Evolutionary conservation across 352 stramenopile species (phyloP).

Genomic region (Phytophthora kernoviae): DNA sequence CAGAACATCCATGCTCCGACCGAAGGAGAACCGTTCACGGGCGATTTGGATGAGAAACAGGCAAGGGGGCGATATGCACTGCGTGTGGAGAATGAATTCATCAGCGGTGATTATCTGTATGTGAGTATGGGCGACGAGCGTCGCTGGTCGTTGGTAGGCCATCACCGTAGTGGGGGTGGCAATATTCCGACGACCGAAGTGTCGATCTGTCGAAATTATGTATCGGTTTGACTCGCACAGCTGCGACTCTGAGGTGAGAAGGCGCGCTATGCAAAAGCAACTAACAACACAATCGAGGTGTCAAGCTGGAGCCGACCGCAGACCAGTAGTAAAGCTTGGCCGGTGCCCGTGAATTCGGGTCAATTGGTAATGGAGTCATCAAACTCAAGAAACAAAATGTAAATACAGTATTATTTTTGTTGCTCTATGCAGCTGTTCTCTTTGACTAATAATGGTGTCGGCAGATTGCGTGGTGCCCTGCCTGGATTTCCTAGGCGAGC

Average conservation of each 20-base stretch:
- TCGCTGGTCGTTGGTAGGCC: conserved; percentile 9
- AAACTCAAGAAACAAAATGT: no score
- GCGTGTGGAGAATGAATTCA: conserved; percentile 32
- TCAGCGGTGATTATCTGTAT: conserved; percentile 19
- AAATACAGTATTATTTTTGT: no score
- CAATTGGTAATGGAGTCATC: no score
- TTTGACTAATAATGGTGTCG: no score
- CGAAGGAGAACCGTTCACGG: conserved; percentile 22
- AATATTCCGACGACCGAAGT: conserved; percentile 6
- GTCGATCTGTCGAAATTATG: conserved; percentile 15
- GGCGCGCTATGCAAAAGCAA: conserved; percentile 2
- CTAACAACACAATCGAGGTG: neutral
- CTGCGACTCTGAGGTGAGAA: conserved; percentile 5
- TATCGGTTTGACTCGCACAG: conserved; percentile 7
- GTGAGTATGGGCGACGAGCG: conserved; percentile 19
- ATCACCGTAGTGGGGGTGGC: conserved; percentile 14
- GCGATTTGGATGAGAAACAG: conserved; percentile 1
- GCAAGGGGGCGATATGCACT: conserved; percentile 6
- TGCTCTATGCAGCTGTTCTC: no score
- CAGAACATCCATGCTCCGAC: conserved; percentile 21
- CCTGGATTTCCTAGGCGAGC: no score
- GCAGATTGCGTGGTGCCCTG: no score
- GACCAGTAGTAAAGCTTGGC: neutral
- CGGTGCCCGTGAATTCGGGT: no score
- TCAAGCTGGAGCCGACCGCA: no score